Evolutionary conservation across 345 rosid genomes (phyloP), one percentile per base, ranked within the genome.

Genomic region (Corchorus capsularis): DNA sequence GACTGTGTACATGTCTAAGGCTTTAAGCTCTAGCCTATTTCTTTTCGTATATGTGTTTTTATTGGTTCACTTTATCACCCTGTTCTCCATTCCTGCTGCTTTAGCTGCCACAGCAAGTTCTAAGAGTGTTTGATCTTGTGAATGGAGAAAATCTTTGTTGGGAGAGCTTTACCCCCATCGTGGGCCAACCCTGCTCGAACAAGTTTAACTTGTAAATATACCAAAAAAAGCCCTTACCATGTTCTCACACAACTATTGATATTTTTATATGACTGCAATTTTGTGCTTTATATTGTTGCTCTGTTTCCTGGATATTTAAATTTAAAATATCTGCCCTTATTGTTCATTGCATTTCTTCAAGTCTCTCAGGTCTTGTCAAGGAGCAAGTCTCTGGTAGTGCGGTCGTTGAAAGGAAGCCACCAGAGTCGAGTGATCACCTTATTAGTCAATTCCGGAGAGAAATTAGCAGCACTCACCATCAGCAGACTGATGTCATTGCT

Each of bases 321-420:
- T 70, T 78, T 85, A 52, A 73, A 49, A 35, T 81, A 83, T 68
- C 73, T 62, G 75, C 78, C 72, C 85, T 89, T 89, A 84, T 89
- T 81, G 84, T 85, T 87, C 80, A 85, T 87, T 89, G 87, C 87
- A 54, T 67, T 66, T 56, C 78, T 86, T 85, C 84, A 88, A 86
- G 90, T 91, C 82, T 91, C 84, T 84, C 95, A 90, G 98, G 92
- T 87, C 87, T 71, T 60, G 81, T 79, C 67, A 79, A 86, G 81
- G 91, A 83, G 83, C 88, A 88, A 74, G 66, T 76, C 72, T 75
- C 85, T 75, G 81, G 81, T 78, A 78, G 49, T 80, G 83, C 83
- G 63, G 79, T 59, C 56, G 84, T 78, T 83, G 88, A 85, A 79
- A 82, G 78, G 85, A 89, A 81, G 89, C 76, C 78, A 73, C 60